phyloP scores from a whole-genome alignment of 1,139 yeast species.

The Meyerozyma sp. region DNA sequence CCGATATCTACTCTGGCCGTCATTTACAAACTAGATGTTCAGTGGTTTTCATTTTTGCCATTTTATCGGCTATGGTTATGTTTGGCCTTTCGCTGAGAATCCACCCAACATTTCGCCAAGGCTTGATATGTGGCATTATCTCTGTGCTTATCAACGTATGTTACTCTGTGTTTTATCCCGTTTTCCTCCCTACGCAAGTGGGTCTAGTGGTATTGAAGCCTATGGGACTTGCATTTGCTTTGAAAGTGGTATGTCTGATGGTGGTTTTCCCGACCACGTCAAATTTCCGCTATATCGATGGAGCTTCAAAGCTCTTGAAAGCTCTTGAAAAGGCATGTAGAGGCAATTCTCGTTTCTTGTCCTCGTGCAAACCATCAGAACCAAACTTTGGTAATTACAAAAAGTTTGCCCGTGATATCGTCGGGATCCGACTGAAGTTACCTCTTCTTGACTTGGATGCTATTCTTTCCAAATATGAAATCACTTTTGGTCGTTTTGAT shows the following conservation, averaged over 20 bases:
- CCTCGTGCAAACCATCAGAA: slow-evolving; percentile 26
- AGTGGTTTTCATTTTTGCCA: slow-evolving; percentile 21
- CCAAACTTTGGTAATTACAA: slow-evolving; percentile 19
- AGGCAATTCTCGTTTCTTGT: slow-evolving; percentile 20
- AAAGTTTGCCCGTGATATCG: slow-evolving; percentile 15
- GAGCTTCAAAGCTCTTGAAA: slow-evolving; percentile 12
- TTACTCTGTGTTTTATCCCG: slow-evolving; percentile 24
- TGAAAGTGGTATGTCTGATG: slow-evolving; percentile 14
- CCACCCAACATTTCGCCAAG: slow-evolving; percentile 16
- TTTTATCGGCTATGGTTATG: slow-evolving; percentile 19
- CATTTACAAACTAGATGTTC: slow-evolving; percentile 22
- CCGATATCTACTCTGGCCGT: slow-evolving; percentile 23
- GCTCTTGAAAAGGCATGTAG: slow-evolving; percentile 12
- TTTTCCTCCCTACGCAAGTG: slow-evolving; percentile 18
- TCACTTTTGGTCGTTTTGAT: slow-evolving; percentile 26
- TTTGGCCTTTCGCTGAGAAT: slow-evolving; percentile 20
- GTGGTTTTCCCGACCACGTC: slow-evolving; percentile 31
- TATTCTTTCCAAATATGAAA: slow-evolving; percentile 17
- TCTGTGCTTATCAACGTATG: slow-evolving; percentile 18
- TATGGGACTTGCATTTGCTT: slow-evolving; percentile 19
- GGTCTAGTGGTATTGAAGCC: slow-evolving; percentile 20
- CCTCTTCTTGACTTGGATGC: slow-evolving; percentile 18
- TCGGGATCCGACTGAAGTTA: slow-evolving; percentile 14
- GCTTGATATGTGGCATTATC: slow-evolving; percentile 20
- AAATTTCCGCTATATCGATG: slow-evolving; percentile 17